Evolutionary conservation across 192 early-diverging fungal genomes (phyloP), one percentile per base, ranked within the genome.

Genomic region (Diversispora eburnea): DNA sequence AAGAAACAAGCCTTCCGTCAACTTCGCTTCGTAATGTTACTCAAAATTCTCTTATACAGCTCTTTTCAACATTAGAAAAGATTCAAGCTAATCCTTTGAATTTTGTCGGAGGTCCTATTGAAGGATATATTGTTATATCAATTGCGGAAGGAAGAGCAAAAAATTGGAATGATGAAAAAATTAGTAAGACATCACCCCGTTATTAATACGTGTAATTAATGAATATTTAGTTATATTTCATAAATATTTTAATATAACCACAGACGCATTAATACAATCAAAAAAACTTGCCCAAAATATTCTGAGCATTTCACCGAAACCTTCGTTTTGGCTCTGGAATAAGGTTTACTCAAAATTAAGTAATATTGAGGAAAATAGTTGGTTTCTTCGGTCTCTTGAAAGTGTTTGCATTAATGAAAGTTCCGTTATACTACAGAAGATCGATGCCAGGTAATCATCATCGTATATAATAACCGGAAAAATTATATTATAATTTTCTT

Each of bases 251-350:
- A 17, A 54, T 17, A 49, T 10, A 4, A 4, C 51, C 12, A 9
- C 12, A 73, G 72, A 63, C 51, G 8, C 25, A 33, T 73, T 73
- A 22, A 49, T 73, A 2, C 47, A 54, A 0, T 48, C 76, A 52
- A 72, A 72, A n/a, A 76, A 82, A 52, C 72, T 79, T 9, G 60
- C 73, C 54, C 77, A 82, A 62, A 75, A 80, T 2, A 65, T 85
- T 6, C 67, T 84, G 54, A 69, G 77, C 4, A 72, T 79, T 33
- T 74, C 73, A 5, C 77, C 86, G 17, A 88, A 90, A 67, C 90
- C 88, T 63, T 92, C 92, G 6, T 91, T 91, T 60, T 81, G 93
- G 10, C 77, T 95, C 51, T 91, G 90, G 86, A 93, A 96, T 66
- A 93, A 92, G 77, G 88, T 89, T 43, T 96, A 90, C 70, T 85